Percentiles rank a stretch among this genome's conserved stretches.
These are phyloP conservation scores for Helicosporidium sp. DNA, from an alignment of 139 green algal species.

Conservation along the genomic window DNA sequence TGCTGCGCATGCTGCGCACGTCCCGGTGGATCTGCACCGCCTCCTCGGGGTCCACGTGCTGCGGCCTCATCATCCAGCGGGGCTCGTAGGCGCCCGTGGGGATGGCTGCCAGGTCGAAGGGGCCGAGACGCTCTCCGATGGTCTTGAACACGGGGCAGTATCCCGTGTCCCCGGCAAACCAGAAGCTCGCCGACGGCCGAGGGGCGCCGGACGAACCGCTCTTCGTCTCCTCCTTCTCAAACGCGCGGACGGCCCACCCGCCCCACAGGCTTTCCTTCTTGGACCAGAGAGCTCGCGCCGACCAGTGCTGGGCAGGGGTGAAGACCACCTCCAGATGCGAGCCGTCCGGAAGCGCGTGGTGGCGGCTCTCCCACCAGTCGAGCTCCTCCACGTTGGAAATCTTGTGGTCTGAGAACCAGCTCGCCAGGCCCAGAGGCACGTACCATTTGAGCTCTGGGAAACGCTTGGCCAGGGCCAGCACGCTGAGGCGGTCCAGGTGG, in stretches of 20 bases:
- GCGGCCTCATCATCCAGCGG: conserved; percentile 24
- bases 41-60: conserved; percentile 46
- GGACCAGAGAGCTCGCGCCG: conserved; percentile 21
- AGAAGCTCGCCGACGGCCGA: conserved; percentile 21
- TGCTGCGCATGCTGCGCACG: conserved; percentile 14
- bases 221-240: neutral
- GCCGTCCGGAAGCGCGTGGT: conserved; percentile 9
- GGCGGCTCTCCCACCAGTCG: conserved; percentile 52
- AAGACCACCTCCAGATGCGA: conserved; percentile 14
- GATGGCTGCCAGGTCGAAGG: conserved; percentile 41
- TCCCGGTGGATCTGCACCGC: conserved; percentile 47
- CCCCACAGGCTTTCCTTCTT: conserved; percentile 41
- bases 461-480: conserved; percentile 24
- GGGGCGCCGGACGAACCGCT: neutral
- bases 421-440: conserved; percentile 40
- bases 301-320: conserved; percentile 44
- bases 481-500: conserved; percentile 36
- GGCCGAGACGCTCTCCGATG: conserved; percentile 36
- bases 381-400: conserved; percentile 44
- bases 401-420: conserved; percentile 32
- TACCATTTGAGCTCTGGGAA: conserved; percentile 33
- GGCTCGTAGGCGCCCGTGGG: conserved; percentile 12
- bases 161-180: conserved; percentile 57
- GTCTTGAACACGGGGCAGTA: conserved; percentile 46
- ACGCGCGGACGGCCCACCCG: conserved; percentile 24